Evolutionary conservation across 495 filamentous ascomycete genomes (phyloP).

Genomic region (Umbilicaria muhlenbergii): DNA sequence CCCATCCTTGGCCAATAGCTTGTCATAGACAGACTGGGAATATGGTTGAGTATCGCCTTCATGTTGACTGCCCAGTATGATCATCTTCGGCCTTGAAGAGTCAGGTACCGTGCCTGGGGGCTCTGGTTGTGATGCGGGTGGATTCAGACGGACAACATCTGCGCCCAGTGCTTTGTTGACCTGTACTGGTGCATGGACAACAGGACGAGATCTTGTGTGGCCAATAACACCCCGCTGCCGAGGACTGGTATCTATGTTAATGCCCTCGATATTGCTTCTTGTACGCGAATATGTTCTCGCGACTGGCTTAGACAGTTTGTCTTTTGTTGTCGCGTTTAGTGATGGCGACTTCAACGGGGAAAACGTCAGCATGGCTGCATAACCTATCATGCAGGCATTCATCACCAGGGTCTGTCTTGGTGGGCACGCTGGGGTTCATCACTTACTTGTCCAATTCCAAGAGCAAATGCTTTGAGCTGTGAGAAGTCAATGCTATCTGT

Average conservation of each 20-base stretch:
- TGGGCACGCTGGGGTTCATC: conserved; percentile 2
- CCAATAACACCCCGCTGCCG: neutral
- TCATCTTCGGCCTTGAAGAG: conserved; percentile 9
- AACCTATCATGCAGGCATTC: conserved; percentile 1
- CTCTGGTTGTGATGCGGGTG: conserved; percentile 5
- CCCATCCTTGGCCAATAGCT: conserved; percentile 24
- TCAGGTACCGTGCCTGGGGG: conserved; percentile 12
- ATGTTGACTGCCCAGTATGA: conserved; percentile 4
- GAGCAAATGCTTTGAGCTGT: conserved; percentile 32
- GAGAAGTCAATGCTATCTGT: conserved; percentile 33
- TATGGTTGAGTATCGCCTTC: conserved; percentile 35
- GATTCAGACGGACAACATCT: neutral
- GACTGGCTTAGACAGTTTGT: neutral
- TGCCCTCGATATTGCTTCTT: neutral
- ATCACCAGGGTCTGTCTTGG: conserved; percentile 1
- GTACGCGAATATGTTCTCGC: neutral
- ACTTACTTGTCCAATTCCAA: conserved; percentile 16
- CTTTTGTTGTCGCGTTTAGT: conserved; percentile 1
- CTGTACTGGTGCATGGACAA: neutral
- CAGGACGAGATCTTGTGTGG: neutral
- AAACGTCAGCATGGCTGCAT: conserved; percentile 11
- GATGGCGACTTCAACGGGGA: conserved; percentile 6
- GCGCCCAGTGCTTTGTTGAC: too few relatives aligned
- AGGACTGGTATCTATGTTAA: neutral
- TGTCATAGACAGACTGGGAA: conserved; percentile 36